Evolutionary conservation across 2,329 filamentous ascomycete genomes (phyloP), one percentile per base, ranked within the genome.

Genomic region (Fusarium tuaranense): DNA sequence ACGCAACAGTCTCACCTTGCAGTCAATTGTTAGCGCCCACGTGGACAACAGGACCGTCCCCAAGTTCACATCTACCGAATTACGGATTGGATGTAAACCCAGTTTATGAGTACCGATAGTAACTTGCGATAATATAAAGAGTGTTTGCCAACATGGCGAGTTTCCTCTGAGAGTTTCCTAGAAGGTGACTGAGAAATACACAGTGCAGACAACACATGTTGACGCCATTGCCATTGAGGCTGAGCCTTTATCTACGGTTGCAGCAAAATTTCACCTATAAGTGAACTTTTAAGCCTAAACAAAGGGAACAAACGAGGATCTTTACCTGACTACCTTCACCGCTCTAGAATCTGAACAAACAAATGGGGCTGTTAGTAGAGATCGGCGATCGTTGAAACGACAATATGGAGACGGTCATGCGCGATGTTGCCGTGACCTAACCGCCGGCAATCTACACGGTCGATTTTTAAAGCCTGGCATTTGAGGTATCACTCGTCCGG

Each of bases 371-470:
- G 20, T 39, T 38, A 5, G n/a, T 22, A 34, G 14, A 18, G 34
- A 64, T 57, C 48, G 62, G 46, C 48, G 48, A 55, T 64, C 48
- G 48, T 41, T 41, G 46, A 44, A 57, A 20, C 36, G 46, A 8
- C 38, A 10, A 39, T 44, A 34, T 58, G 30, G 20, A 58, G 30
- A 58, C 32, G 20, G 34, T 58, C 30, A 58, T 58, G 30, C 34
- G 36, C 7, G 16, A 18, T 41, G 57, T 25, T 39, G 18, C 38
- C 22, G 13, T 44, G 36, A 44, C 58, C 44, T 13, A 32, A 30
- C 22, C 27, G 3, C 32, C 20, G 25, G 39, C 32, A 58, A 58
- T 58, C 53, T 22, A 16, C 32, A 20, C 20, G 10, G 13, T 14
- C 48, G 18, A 8, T n/a, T 32, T 32, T 20, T 12, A 32, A 32